Conservation (phyloP, 805 yeast species). For the Nakazawaea holstii region DNA sequence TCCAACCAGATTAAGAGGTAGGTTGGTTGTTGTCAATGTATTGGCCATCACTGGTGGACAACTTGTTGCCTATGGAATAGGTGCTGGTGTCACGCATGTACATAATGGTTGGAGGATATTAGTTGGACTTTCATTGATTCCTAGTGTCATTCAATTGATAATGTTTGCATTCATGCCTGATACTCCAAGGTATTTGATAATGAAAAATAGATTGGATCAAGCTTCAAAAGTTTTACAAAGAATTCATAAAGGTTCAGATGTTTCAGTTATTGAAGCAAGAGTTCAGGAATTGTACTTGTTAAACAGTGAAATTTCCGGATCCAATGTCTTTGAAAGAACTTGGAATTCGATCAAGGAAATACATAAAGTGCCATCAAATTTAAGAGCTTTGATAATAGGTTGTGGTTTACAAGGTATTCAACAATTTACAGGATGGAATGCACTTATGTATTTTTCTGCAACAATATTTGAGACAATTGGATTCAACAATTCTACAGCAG, state of each 20-base stretch:
- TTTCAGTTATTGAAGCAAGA: slow-evolving; percentile 33
- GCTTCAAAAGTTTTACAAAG: slow-evolving; percentile 35
- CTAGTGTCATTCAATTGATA: slow-evolving; percentile 40
- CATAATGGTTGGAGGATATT: slow-evolving; percentile 47
- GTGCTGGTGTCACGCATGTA: slow-evolving; percentile 39
- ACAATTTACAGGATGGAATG: slow-evolving; percentile 54
- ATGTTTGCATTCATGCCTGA: slow-evolving; percentile 46
- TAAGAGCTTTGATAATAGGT: slow-evolving; percentile 46
- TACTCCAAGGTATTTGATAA: slow-evolving; percentile 48
- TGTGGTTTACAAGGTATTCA: slow-evolving; percentile 55
- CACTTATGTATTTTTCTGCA: slow-evolving; percentile 51
- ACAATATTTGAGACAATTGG: slow-evolving; percentile 52
- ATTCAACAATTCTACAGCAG: slow-evolving; percentile 45
- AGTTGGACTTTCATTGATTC: slow-evolving; percentile 46
- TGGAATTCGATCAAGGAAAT: slow-evolving; percentile 36
- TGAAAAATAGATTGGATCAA: slow-evolving; percentile 31
- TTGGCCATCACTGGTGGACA: slow-evolving; percentile 55
- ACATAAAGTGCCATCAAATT: slow-evolving; percentile 38
- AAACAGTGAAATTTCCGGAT: slow-evolving; percentile 9
- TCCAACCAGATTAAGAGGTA: slow-evolving; percentile 46
- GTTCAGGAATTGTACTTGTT: slow-evolving; percentile 35
- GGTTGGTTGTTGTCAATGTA: slow-evolving; percentile 46
- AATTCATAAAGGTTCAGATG: slow-evolving; percentile 33
- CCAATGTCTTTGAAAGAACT: slow-evolving; percentile 25
- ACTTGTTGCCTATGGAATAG: slow-evolving; percentile 45